Conservation (phyloP, 139 green algal genomes). For the Chlorella sp. region DNA sequence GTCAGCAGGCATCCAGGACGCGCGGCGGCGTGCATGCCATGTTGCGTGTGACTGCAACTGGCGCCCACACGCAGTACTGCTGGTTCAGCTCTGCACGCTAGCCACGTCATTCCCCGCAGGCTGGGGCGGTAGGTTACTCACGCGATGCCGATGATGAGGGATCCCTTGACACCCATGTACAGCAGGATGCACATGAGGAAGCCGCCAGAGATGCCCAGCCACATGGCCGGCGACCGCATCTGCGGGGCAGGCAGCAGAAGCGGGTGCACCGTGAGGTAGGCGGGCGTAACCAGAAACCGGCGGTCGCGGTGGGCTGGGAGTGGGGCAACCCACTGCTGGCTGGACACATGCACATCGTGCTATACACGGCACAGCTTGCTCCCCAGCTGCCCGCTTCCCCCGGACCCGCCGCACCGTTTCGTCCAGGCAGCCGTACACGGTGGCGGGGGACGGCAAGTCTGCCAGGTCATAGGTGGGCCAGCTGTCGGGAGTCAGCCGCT, state of each 20-base stretch:
- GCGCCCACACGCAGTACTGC: too few relatives aligned
- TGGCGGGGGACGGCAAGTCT: neutral
- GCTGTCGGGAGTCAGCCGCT: neutral
- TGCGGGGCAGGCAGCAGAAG: neutral
- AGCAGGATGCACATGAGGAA: slow-evolving; percentile 73
- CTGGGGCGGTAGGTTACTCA: too few relatives aligned
- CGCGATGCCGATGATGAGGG: slow-evolving; percentile 79
- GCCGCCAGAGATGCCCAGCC: slow-evolving; percentile 78
- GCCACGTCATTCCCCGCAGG: neutral
- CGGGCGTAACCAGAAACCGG: too few relatives aligned
- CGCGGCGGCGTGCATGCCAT: neutral
- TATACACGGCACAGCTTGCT: too few relatives aligned
- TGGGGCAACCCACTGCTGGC: neutral
- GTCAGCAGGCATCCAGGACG: neutral
- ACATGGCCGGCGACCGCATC: slow-evolving; percentile 70
- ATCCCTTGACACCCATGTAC: slow-evolving; percentile 62
- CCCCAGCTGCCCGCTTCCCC: too few relatives aligned
- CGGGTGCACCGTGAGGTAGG: too few relatives aligned
- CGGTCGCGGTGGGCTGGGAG: neutral
- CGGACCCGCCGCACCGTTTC: slow-evolving; percentile 4
- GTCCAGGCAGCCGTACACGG: slow-evolving; percentile 38
- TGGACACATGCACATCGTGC: too few relatives aligned
- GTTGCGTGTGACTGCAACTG: too few relatives aligned
- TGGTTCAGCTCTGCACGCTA: neutral
- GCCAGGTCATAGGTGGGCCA: neutral